phyloP scores from a whole-genome alignment of 768 basidiomycete genomes.

The Naganishia vishniacii region DNA sequence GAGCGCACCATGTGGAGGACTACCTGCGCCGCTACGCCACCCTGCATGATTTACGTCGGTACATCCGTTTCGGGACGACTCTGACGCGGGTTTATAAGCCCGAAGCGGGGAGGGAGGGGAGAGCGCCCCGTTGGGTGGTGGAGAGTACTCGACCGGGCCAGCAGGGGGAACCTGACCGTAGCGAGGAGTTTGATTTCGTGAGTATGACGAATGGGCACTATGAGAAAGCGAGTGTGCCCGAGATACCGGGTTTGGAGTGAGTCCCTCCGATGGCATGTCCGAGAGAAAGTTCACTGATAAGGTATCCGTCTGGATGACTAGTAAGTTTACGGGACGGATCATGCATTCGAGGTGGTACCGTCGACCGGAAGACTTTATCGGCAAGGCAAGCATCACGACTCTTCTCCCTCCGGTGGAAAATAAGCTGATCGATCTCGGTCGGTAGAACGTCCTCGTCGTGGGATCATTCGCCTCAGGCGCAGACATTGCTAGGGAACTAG shows the following conservation, averaged over 20 bases:
- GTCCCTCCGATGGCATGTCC: background rate
- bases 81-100: slow-evolving; percentile 51
- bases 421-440: no score
- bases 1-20: slow-evolving; percentile 52
- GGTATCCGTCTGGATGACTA: slow-evolving; percentile 8
- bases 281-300: no score
- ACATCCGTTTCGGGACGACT: slow-evolving; percentile 61
- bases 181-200: slow-evolving; percentile 45
- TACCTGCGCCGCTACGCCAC: slow-evolving; percentile 67
- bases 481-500: slow-evolving; percentile 46
- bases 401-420: no score
- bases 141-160: background rate
- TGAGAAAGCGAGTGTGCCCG: slow-evolving; percentile 46
- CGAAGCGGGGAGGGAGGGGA: background rate
- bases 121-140: slow-evolving; percentile 4
- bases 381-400: slow-evolving; percentile 33
- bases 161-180: background rate
- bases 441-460: slow-evolving; percentile 46
- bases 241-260: slow-evolving; percentile 39
- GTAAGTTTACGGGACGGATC: slow-evolving; percentile 41
- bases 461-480: slow-evolving; percentile 50
- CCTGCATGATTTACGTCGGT: slow-evolving; percentile 58
- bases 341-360: slow-evolving; percentile 48
- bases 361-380: slow-evolving; percentile 34
- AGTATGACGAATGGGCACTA: slow-evolving; percentile 49